A percentile compares a stretch with the other conserved stretches of the same genome.
These are phyloP conservation scores for Xylariaceae sp. DNA, from an alignment of 2,329 filamentous ascomycete species.

Conservation along the genomic window DNA sequence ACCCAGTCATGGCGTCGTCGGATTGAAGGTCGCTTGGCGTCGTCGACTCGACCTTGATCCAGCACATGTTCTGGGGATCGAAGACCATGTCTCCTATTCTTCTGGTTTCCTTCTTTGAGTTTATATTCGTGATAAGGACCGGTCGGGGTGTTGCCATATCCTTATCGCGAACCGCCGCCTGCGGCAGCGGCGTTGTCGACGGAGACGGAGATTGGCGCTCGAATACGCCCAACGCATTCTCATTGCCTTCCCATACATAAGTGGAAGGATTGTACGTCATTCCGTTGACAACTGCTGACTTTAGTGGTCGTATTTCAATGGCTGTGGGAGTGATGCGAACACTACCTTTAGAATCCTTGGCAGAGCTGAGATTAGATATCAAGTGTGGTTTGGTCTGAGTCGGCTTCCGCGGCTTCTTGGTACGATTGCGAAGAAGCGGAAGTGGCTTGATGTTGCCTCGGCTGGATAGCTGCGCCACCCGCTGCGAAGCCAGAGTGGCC, in stretches of 20 bases:
- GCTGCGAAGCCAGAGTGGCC: slow-evolving; percentile 50
- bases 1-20: slow-evolving; percentile 56
- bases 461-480: slow-evolving; percentile 49
- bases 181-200: slow-evolving; percentile 43
- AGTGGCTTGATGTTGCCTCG: slow-evolving; percentile 44
- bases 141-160: slow-evolving; percentile 58
- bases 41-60: slow-evolving; percentile 69
- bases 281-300: slow-evolving; percentile 68
- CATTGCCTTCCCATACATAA: slow-evolving; percentile 93
- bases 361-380: slow-evolving; percentile 74
- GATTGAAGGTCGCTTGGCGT: slow-evolving; percentile 44
- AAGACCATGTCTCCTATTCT: slow-evolving; percentile 98
- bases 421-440: slow-evolving; percentile 41
- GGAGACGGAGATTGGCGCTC: slow-evolving; percentile 57
- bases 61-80: slow-evolving; percentile 94
- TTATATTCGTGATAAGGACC: slow-evolving; percentile 88
- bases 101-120: slow-evolving; percentile 77
- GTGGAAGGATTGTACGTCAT: slow-evolving; percentile 92
- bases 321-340: slow-evolving; percentile 24
- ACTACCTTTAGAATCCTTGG: slow-evolving; percentile 74
- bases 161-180: slow-evolving; percentile 46
- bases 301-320: neutral
- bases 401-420: slow-evolving; percentile 53
- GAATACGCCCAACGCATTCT: slow-evolving; percentile 75
- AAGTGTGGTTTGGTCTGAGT: slow-evolving; percentile 73